These are phyloP conservation scores for Mucor plumbeus DNA, from an alignment of 371 early-diverging fungal species.

Conservation along the genomic window DNA sequence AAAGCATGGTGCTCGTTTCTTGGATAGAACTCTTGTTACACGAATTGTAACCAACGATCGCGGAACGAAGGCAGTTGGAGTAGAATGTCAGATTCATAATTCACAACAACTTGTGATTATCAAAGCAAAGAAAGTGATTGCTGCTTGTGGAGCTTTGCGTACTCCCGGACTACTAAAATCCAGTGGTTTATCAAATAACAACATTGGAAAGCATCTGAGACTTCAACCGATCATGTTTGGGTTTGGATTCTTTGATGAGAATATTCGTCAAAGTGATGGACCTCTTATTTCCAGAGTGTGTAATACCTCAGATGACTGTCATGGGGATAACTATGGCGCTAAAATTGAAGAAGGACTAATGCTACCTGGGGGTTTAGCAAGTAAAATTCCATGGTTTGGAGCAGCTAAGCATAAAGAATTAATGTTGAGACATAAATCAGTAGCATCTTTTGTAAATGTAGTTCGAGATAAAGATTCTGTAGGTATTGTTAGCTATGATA, in stretches of 20 bases:
- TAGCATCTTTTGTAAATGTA: constrained; percentile 56
- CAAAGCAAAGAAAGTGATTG: constrained; percentile 60
- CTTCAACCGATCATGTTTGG: constrained; percentile 47
- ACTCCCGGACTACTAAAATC: constrained; percentile 66
- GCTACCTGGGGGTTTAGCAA: constrained; percentile 48
- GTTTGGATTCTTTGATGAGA: constrained; percentile 55
- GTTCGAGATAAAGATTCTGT: constrained; percentile 66
- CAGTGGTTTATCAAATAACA: constrained; percentile 65
- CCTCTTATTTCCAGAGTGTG: constrained; percentile 59
- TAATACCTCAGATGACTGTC: constrained; percentile 21
- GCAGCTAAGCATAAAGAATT: constrained; percentile 54
- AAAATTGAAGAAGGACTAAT: constrained; percentile 62
- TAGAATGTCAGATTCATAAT: constrained; percentile 35
- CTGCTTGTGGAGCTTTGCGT: constrained; percentile 67
- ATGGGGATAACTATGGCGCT: constrained; percentile 64
- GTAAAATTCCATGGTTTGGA: constrained; percentile 50
- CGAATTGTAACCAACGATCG: constrained; percentile 51
- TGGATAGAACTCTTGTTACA: constrained; percentile 61
- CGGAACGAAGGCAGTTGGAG: constrained; percentile 53
- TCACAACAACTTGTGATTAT: constrained; percentile 12
- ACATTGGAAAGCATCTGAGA: constrained; percentile 65
- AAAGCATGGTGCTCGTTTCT: constrained; percentile 59
- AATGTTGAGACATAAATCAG: constrained; percentile 51
- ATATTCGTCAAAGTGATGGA: constrained; percentile 56
- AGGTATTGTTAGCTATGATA: constrained; percentile 27